Base-by-base conservation (phyloP, 352 stramenopile species). In the Pythium insidiosum region DNA sequence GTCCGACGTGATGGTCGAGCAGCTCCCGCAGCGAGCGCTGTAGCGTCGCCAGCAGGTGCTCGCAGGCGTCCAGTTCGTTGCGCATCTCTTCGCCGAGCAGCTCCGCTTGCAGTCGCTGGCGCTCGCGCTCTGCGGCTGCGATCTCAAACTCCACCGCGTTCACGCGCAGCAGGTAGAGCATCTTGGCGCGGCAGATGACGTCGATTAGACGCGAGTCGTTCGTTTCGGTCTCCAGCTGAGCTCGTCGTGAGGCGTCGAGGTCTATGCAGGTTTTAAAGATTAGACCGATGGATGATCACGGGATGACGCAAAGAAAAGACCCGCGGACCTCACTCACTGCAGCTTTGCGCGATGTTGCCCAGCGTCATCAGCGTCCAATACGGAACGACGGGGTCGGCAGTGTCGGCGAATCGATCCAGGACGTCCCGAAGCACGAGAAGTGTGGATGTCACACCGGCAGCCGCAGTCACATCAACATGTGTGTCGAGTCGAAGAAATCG, bases 51-150 rank as follows among this genome's bases (percentile, higher is more conserved):
- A 78, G 57, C 12, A 68, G 51, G 21, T 78, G 57, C 16, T 68
- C 61, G 23, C 54, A 63, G 7, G 63, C 63, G 34, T 86, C 76
- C 43, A 88, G 42, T 6, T 75, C 73, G 47, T 88, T 88, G 29
- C 71, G 76, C 48, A 77, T 81, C 47, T 77, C 66, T 51, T 88
- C 68, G 36, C 68, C 64, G 18, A 86, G 73, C 31, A 74, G 55
- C n/a, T 61, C 71, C 5, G 61, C 58, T 12, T 68, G 52, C 21
- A 86, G 42, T 10, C 49, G 50, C n/a, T 60, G 60, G 23, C 77
- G 60, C 13, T 53, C 39, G 21, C 45, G 41, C 23, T 67, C 47
- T 13, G 62, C 58, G 6, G 51, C 50, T 3, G 38, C 38, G 7
- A 80, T 40, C 4, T 66, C 65, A 22, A 80, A 44, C 35, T 84